These are phyloP conservation scores for Babesia bigemina DNA, from an alignment of 169 alveolate species.

Conservation along the genomic window DNA sequence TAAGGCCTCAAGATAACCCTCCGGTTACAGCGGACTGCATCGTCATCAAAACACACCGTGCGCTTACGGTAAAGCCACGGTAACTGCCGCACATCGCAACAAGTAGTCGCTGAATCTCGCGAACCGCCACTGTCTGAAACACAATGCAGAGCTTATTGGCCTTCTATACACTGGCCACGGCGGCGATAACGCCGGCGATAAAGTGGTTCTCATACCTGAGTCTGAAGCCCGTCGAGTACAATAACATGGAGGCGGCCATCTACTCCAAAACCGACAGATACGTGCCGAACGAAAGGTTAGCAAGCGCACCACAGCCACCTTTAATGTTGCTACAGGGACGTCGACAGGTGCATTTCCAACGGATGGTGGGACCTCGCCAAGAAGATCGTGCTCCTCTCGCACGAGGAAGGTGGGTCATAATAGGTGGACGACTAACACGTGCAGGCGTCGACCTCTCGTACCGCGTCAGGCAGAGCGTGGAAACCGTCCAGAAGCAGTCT, in stretches of 20 bases:
- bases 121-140: no score
- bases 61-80: no score
- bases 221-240: conserved; percentile 41
- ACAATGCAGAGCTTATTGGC: conserved; percentile 11
- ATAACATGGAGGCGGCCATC: conserved; percentile 31
- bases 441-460: conserved; percentile 62
- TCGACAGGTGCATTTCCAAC: conserved; percentile 57
- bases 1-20: no score
- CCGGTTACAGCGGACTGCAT: no score
- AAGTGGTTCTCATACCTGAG: background rate
- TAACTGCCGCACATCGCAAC: no score
- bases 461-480: conserved; percentile 41
- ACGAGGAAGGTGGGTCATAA: conserved; percentile 45
- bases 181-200: background rate
- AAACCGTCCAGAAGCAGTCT: conserved; percentile 49
- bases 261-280: conserved; percentile 34
- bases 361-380: conserved; percentile 70
- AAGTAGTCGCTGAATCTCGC: no score
- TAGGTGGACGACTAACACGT: background rate
- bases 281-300: conserved; percentile 52
- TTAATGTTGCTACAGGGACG: conserved; percentile 13
- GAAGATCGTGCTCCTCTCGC: conserved; percentile 53
- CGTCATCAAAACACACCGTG: no score
- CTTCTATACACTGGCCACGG: conserved; percentile 5
- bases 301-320: background rate